Percentiles rank a stretch among this genome's conserved stretches.
phyloP scores from a whole-genome alignment of 139 green algal species.

The Pleodorina starrii region DNA sequence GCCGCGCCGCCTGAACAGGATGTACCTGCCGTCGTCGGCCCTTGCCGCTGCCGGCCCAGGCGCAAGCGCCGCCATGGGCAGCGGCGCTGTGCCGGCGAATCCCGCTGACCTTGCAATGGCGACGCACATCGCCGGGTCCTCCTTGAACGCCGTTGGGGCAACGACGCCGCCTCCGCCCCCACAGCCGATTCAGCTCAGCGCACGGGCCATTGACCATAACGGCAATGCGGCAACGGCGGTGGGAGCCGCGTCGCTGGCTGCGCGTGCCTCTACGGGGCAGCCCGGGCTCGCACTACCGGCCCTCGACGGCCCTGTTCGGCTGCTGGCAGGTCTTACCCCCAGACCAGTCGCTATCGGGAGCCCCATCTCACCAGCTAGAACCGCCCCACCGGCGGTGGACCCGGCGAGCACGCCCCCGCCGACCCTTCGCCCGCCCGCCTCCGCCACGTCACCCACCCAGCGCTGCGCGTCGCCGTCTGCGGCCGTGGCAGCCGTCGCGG shows the following conservation, averaged over 20 bases:
- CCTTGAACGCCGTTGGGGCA: not conserved
- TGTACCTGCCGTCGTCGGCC: not conserved
- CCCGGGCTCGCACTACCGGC: no score
- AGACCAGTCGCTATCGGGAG: no score
- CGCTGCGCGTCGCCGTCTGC: not conserved
- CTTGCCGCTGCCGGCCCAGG: not conserved
- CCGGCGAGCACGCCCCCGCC: not conserved
- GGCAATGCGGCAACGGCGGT: not conserved
- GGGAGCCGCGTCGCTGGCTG: not conserved
- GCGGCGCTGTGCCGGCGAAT: no score
- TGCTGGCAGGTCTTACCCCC: no score
- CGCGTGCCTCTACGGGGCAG: not conserved
- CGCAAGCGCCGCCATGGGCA: no score
- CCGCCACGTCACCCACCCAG: no score
- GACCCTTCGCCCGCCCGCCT: no score
- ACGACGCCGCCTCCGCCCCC: no score
- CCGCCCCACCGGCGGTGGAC: no score
- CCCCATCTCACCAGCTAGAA: no score
- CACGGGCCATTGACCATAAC: not conserved
- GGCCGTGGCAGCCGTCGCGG: not conserved
- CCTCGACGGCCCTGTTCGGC: not conserved
- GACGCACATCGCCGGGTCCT: not conserved
- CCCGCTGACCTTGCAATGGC: not conserved
- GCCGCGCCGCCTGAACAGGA: constrained; percentile 27
- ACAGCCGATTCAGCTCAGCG: not conserved